Conservation (phyloP, 129 eudicot genomes). For the Ambrosia trifida region DNA sequence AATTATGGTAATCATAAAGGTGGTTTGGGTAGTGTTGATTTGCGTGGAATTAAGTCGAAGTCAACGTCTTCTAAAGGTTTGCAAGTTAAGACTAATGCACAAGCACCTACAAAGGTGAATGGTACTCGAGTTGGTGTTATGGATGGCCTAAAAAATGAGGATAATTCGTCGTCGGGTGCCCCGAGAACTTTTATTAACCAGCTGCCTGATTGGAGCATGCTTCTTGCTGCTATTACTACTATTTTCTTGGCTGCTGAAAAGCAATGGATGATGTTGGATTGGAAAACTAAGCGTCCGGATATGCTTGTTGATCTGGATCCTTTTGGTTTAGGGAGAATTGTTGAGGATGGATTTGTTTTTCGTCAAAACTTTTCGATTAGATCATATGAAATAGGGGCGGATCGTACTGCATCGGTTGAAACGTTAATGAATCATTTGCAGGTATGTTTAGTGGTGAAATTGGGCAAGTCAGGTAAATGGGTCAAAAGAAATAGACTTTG, state of each 20-base stretch:
- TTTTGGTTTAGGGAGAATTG: constrained; percentile 79
- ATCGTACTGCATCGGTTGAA: constrained; percentile 93
- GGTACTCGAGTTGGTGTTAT: constrained; percentile 68
- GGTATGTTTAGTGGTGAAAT: constrained; percentile 39
- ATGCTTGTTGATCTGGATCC: constrained; percentile 89
- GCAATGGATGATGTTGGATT: constrained; percentile 99
- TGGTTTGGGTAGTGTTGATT: constrained; percentile 52
- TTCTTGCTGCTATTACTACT: constrained; percentile 97
- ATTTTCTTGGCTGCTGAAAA: constrained; percentile 97
- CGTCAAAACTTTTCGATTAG: constrained; percentile 95
- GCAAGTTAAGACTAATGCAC: constrained; percentile 76
- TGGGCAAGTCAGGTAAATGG: background rate
- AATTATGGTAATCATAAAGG: constrained; percentile 49
- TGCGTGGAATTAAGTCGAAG: constrained; percentile 56
- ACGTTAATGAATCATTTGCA: constrained; percentile 98
- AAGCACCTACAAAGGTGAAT: constrained; percentile 85
- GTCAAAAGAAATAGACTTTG: background rate
- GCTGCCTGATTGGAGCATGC: constrained; percentile 99
- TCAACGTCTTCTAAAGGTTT: constrained; percentile 55
- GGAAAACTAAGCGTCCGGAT: constrained; percentile 95
- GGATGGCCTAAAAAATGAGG: constrained; percentile 74
- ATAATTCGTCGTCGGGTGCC: constrained; percentile 59
- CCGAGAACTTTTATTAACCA: constrained; percentile 96
- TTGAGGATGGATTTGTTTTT: constrained; percentile 83
- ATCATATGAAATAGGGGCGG: constrained; percentile 98